Evolutionary conservation across 345 rosid species (phyloP).

Genomic region (Geranium rotundifolium): DNA sequence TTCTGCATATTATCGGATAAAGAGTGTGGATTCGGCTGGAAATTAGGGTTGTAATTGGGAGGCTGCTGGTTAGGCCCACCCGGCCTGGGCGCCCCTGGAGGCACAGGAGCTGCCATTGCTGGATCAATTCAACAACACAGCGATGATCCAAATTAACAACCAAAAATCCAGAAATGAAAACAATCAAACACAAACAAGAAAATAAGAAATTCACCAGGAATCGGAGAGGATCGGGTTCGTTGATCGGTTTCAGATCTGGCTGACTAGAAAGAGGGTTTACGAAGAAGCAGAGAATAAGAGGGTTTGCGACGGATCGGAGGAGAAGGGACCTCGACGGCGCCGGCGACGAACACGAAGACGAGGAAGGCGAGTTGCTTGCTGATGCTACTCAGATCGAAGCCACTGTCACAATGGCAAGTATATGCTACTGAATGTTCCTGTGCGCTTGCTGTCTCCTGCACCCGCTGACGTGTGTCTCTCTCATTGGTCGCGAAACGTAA

Average conservation of each 20-base stretch:
- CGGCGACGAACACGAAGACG: not conserved
- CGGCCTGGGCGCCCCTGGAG: constrained; percentile 83
- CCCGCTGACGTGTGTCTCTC: not conserved
- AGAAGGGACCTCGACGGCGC: no score
- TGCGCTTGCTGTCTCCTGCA: not conserved
- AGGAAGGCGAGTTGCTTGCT: no score
- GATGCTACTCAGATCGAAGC: not conserved
- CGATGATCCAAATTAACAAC: not conserved
- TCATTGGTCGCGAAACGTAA: no score
- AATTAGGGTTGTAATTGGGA: constrained; percentile 37
- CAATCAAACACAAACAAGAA: no score
- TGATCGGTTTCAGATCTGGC: not conserved
- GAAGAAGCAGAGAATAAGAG: not conserved
- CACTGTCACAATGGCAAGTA: no score
- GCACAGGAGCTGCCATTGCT: constrained; percentile 66
- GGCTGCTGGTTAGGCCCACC: constrained; percentile 19
- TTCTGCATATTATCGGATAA: constrained; percentile 56
- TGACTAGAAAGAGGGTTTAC: not conserved
- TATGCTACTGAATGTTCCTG: not conserved
- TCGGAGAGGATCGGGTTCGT: not conserved
- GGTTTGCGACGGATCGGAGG: not conserved
- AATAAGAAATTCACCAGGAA: not conserved
- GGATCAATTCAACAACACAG: not conserved
- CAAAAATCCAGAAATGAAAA: not conserved
- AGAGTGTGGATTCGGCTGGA: constrained; percentile 27